phyloP scores from a whole-genome alignment of 306 rosid species.

The Trifolium dubium region DNA sequence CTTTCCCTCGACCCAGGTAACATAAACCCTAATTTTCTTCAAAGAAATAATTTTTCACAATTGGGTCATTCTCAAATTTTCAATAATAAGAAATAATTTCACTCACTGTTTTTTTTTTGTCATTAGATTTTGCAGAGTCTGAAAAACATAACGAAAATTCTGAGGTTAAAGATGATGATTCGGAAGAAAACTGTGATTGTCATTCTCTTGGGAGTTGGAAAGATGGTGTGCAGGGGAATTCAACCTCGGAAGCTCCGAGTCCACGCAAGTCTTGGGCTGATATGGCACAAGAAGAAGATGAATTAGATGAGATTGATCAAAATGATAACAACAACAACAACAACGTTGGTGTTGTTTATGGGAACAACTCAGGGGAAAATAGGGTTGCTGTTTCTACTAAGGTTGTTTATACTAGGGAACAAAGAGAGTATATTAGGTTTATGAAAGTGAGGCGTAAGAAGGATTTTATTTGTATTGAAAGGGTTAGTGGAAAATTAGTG shows the following conservation, averaged over 20 bases:
- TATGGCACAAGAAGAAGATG: conserved; percentile 95
- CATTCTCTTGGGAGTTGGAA: conserved; percentile 50
- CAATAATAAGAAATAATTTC: too few species aligned
- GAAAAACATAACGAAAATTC: background rate
- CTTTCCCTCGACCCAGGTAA: conserved; percentile 73
- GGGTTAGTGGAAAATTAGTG: conserved; percentile 66
- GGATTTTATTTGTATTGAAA: conserved; percentile 76
- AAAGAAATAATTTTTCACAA: background rate
- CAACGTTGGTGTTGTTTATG: conserved; percentile 21
- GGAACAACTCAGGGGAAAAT: background rate
- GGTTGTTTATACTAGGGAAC: conserved; percentile 75
- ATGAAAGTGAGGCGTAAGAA: conserved; percentile 64
- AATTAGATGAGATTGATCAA: conserved; percentile 51
- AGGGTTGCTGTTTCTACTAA: conserved; percentile 50
- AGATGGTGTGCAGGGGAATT: conserved; percentile 45
- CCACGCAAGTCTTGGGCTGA: conserved; percentile 92
- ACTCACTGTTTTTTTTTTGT: too few species aligned
- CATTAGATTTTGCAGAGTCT: conserved; percentile 12
- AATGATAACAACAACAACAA: conserved; percentile 38
- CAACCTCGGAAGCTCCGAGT: conserved; percentile 17
- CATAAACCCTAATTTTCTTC: background rate
- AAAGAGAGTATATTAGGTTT: conserved; percentile 77
- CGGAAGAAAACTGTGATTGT: conserved; percentile 51
- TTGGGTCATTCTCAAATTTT: background rate
- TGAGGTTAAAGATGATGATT: conserved; percentile 35